Evolutionary conservation across 2,329 filamentous ascomycete species (phyloP).

Genomic region (Diaporthe citri): DNA sequence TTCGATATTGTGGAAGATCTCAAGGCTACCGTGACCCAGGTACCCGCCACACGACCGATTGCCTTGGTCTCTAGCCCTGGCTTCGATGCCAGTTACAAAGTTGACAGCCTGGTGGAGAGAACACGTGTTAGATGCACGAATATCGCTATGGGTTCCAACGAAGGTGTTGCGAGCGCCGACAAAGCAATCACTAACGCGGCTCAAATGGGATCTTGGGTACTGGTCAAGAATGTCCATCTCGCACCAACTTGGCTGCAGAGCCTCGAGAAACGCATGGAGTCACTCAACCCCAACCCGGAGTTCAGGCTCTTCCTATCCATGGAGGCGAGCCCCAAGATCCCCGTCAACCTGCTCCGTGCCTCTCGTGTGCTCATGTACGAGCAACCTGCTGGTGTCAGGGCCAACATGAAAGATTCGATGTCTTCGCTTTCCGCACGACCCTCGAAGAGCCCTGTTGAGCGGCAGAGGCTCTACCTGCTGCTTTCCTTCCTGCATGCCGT

Average conservation of each 20-base stretch:
- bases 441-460: slow-evolving; percentile 88
- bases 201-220: slow-evolving; percentile 92
- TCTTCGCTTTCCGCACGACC: slow-evolving; percentile 83
- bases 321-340: slow-evolving; percentile 97
- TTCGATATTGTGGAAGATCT: slow-evolving; percentile 90
- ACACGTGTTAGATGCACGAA: slow-evolving; percentile 88
- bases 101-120: slow-evolving; percentile 92
- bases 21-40: slow-evolving; percentile 84
- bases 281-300: slow-evolving; percentile 91
- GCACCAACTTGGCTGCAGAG: slow-evolving; percentile 97
- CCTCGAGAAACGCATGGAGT: slow-evolving; percentile 95
- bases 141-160: slow-evolving; percentile 99
- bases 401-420: slow-evolving; percentile 99
- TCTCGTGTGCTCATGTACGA: slow-evolving; percentile 98
- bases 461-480: slow-evolving; percentile 88
- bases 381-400: slow-evolving; percentile 94
- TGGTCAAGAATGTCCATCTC: slow-evolving; percentile 98
- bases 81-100: slow-evolving; percentile 99
- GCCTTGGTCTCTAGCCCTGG: slow-evolving; percentile 94
- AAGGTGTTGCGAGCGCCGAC: slow-evolving; percentile 91
- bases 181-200: slow-evolving; percentile 95
- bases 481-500: slow-evolving; percentile 96
- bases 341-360: slow-evolving; percentile 92
- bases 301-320: slow-evolving; percentile 98
- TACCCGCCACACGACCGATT: slow-evolving; percentile 86